Base-by-base conservation (phyloP, 2,329 filamentous ascomycete genomes). In the Fusarium pseudocircinatum region DNA sequence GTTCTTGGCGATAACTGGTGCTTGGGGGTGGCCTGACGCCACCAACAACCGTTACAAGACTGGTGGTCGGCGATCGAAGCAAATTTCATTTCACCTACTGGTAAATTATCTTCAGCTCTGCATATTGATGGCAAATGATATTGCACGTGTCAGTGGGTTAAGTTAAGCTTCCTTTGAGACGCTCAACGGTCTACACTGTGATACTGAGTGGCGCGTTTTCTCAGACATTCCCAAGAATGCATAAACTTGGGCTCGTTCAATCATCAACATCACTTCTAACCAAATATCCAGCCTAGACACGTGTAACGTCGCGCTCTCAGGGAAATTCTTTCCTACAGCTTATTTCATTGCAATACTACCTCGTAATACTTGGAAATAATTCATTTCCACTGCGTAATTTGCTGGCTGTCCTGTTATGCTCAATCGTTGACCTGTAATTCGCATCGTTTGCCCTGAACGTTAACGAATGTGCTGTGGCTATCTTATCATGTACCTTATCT, bases 71-170 rank as follows among this genome's bases (percentile, higher is more conserved):
- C n/a, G 12, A 14, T 34, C 10, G 0, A 2, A 34, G 22, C 7
- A 49, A 3, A 24, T 18, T 3, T 22, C 7, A 32, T 13, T n/a
- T 12, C 0, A 28, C 13, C 7, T 7, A 0, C n/a, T 6, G 20
- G 6, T 12, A 3, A 30, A 49, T 12, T 49, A 4, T 32, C 20
- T 30, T 2, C 1, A 1, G 5, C 16, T 32, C 28, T 7, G 6
- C 8, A 0, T 16, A 6, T n/a, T 2, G 3, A 16, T 1, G 1
- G 7, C 9, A 10, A 20, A 20, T 0, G 5, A n/a, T 10, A 6
- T 18, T 14, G 2, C 20, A 50, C 22, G 30, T 34, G n/a, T 0
- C 1, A 14, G 4, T 24, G 3, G 4, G 24, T 18, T 14, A 5
- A 7, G 5, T 7, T 20, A 20, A 34, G 16, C 12, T 11, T 50